Conservation (phyloP, 495 filamentous ascomycete species). For the Penicillium soppii region DNA sequence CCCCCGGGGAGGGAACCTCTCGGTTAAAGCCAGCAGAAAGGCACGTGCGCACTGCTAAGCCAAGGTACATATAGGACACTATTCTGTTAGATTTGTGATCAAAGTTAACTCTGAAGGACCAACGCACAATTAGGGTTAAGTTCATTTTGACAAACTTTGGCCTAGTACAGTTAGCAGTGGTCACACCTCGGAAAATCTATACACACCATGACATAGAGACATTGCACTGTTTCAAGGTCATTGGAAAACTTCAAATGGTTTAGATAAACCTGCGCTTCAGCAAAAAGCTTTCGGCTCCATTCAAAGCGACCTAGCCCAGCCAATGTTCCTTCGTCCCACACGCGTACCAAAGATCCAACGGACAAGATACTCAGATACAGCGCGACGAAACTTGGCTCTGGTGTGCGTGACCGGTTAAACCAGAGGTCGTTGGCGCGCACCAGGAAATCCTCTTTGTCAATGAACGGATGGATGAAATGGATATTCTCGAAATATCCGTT, state of each 20-base stretch:
- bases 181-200: no score
- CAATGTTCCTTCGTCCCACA: conserved; percentile 38
- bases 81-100: background rate
- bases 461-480: conserved; percentile 42
- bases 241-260: conserved; percentile 39
- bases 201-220: conserved; percentile 42
- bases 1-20: conserved; percentile 32
- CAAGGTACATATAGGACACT: conserved; percentile 50
- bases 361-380: conserved; percentile 42
- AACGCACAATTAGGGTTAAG: conserved; percentile 40
- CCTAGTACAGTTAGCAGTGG: conserved; percentile 17
- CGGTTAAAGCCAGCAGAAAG: conserved; percentile 43
- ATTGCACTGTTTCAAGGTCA: conserved; percentile 42
- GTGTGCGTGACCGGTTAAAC: conserved; percentile 30
- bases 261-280: conserved; percentile 38
- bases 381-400: conserved; percentile 39
- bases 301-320: conserved; percentile 40
- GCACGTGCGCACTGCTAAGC: conserved; percentile 40
- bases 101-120: background rate
- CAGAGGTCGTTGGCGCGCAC: conserved; percentile 39
- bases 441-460: conserved; percentile 41
- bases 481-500: conserved; percentile 46
- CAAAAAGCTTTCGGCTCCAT: conserved; percentile 45
- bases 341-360: conserved; percentile 36
- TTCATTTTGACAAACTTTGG: conserved; percentile 46